Base-by-base conservation (phyloP, 2,329 filamentous ascomycete genomes). In the Hypomyces perniciosus region DNA sequence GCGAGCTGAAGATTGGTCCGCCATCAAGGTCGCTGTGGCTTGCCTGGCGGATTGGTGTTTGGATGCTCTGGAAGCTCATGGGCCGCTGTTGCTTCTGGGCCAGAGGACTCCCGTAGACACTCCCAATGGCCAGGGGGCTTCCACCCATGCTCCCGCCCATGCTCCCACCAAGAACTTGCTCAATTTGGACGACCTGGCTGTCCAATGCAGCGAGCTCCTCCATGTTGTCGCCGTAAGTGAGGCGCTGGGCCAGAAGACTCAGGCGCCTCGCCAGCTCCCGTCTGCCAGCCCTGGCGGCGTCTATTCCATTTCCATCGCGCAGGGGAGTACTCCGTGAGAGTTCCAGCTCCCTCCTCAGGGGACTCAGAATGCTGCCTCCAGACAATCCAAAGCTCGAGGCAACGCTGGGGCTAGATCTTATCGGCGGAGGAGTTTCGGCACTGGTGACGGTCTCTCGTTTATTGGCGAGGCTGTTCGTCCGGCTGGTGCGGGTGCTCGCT, bases 231-330 rank as follows among this genome's bases (percentile, higher is more conserved):
- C 62, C 59, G 46, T 62, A 60, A 20, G 67, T 63, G 44, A 72
- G 65, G 46, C 68, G 67, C 54, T 68, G 66, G 4, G 69, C 68
- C 29, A 72, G 66, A 41, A 69, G 64, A 48, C 64, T 68, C 33
- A 72, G 58, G 13, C 70, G 66, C 51, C 65, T 60, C 8, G 78
- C 70, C 48, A 81, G 69, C 27, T 73, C 69, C 54, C 77, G 70
- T 50, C 68, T 70, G 60, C 66, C 58, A 9, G 59, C 58, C 26
- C 62, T 59, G 26, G 63, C 61, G 2, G 61, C 56, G 47, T 59
- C 57, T 37, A 31, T 35, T 4, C 42, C 50, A 31, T 53, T 44
- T 53, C 60, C 27, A 49, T 46, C 38, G 42, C 28, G 53, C 2
- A 54, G 54, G 29, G 12, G 41, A 20, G 20, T 29, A 20, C 27